phyloP scores from a whole-genome alignment of 2,329 filamentous ascomycete genomes.

The Cladophialophora psammophila region DNA sequence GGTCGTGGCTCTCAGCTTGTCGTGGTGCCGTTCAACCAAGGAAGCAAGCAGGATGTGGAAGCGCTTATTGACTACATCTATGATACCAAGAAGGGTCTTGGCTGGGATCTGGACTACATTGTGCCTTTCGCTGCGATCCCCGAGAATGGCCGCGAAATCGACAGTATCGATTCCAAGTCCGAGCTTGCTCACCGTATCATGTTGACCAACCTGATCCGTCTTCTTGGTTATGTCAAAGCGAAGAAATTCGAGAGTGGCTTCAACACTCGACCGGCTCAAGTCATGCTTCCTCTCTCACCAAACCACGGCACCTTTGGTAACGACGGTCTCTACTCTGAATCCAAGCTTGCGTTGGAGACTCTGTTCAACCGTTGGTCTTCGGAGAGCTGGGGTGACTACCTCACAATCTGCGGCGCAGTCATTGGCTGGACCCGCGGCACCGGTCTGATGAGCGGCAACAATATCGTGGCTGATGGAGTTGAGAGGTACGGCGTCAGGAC shows the following conservation, averaged over 20 bases:
- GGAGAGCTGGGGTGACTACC: constrained; percentile 95
- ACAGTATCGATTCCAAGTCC: constrained; percentile 94
- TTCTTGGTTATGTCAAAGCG: constrained; percentile 87
- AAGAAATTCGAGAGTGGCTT: constrained; percentile 89
- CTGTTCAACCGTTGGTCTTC: constrained; percentile 99
- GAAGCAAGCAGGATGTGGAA: constrained; percentile 97
- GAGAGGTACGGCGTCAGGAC: constrained; percentile 97
- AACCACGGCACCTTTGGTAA: constrained; percentile 99
- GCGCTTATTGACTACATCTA: constrained; percentile 96
- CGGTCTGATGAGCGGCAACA: constrained; percentile 97
- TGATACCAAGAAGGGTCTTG: constrained; percentile 91
- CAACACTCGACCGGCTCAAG: constrained; percentile 94
- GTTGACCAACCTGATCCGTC: constrained; percentile 93
- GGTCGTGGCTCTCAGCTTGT: constrained; percentile 94
- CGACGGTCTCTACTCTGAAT: constrained; percentile 97
- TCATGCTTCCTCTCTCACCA: constrained; percentile 92
- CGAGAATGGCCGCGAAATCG: constrained; percentile 96
- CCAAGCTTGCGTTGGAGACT: constrained; percentile 94
- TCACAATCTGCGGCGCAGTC: constrained; percentile 96
- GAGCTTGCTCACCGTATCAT: constrained; percentile 98
- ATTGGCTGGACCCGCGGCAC: constrained; percentile 99
- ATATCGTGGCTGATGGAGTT: constrained; percentile 94
- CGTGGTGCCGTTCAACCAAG: constrained; percentile 98
- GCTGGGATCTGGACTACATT: constrained; percentile 97
- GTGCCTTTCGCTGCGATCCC: constrained; percentile 97